A percentile compares a stretch with the other conserved stretches of the same genome.
phyloP scores from a whole-genome alignment of 148 eudicot species.

The Selenicereus undatus region DNA sequence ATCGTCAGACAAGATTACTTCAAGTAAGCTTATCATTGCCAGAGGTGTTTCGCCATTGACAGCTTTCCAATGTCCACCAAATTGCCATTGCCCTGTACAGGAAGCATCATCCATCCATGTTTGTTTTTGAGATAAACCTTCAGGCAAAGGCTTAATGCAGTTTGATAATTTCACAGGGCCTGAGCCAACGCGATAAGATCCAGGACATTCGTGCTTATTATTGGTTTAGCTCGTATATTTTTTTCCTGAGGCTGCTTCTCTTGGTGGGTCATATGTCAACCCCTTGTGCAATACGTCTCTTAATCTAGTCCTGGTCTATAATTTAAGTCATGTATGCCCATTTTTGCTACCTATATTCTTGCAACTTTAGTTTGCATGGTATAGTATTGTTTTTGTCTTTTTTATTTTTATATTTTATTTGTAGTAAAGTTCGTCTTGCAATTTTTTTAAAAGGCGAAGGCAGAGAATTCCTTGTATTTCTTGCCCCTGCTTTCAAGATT shows the following conservation, averaged over 20 bases:
- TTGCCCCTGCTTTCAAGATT: background rate
- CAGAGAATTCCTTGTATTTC: background rate
- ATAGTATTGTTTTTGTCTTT: background rate
- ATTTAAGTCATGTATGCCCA: background rate
- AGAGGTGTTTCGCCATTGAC: background rate
- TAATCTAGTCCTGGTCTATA: background rate
- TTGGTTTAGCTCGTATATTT: slow-evolving; percentile 8
- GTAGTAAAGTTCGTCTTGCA: slow-evolving; percentile 8
- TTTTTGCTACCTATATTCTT: background rate
- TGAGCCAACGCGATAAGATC: slow-evolving; percentile 2
- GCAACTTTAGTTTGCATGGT: background rate
- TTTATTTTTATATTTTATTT: background rate
- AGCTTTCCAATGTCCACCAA: background rate
- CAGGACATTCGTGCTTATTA: background rate
- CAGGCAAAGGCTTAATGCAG: slow-evolving; percentile 9
- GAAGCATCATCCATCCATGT: background rate
- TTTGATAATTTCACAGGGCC: slow-evolving; percentile 11
- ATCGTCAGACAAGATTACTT: slow-evolving; percentile 42
- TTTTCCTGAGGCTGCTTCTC: slow-evolving; percentile 11
- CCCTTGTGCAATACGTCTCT: slow-evolving; percentile 14
- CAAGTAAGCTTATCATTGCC: slow-evolving; percentile 18
- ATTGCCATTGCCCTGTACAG: slow-evolving; percentile 16
- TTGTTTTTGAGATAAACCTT: slow-evolving; percentile 9
- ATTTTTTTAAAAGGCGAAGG: background rate
- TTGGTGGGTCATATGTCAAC: slow-evolving; percentile 8